phyloP scores from a whole-genome alignment of 1,284 basidiomycete species.

The Neonothopanus nambi region DNA sequence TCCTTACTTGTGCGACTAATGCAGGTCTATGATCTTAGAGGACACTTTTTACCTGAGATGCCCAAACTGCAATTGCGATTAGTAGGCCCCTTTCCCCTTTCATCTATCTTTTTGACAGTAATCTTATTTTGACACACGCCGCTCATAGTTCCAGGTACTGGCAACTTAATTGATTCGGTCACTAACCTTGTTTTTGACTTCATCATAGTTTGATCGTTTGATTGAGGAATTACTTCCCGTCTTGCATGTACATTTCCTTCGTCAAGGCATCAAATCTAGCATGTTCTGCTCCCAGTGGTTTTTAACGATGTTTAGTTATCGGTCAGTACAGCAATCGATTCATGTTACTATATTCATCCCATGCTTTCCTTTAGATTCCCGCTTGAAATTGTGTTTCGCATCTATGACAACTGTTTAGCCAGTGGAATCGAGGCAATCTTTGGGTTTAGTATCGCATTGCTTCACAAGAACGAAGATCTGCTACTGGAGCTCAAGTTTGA shows the following conservation, averaged over 20 bases:
- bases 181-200: background rate
- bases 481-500: conserved; percentile 86
- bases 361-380: conserved; percentile 70
- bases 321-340: background rate
- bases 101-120: too few relatives aligned
- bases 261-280: conserved; percentile 93
- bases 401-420: conserved; percentile 93
- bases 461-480: conserved; percentile 86
- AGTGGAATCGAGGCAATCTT: conserved; percentile 98
- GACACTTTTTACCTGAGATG: conserved; percentile 98
- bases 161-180: background rate
- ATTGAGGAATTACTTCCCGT: conserved; percentile 92
- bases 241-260: conserved; percentile 86
- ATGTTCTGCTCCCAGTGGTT: conserved; percentile 99
- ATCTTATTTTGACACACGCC: too few relatives aligned
- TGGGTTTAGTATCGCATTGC: conserved; percentile 86
- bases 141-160: conserved; percentile 41
- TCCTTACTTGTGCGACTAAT: conserved; percentile 96
- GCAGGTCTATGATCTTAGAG: conserved; percentile 94
- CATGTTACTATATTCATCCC: background rate
- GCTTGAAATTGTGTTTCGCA: conserved; percentile 90
- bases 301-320: conserved; percentile 54
- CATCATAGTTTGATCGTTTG: conserved; percentile 81
- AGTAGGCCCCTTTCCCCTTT: conserved; percentile 40
- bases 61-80: conserved; percentile 92